Evolutionary conservation across 2,329 filamentous ascomycete species (phyloP).

Genomic region (Madurella fahalii): DNA sequence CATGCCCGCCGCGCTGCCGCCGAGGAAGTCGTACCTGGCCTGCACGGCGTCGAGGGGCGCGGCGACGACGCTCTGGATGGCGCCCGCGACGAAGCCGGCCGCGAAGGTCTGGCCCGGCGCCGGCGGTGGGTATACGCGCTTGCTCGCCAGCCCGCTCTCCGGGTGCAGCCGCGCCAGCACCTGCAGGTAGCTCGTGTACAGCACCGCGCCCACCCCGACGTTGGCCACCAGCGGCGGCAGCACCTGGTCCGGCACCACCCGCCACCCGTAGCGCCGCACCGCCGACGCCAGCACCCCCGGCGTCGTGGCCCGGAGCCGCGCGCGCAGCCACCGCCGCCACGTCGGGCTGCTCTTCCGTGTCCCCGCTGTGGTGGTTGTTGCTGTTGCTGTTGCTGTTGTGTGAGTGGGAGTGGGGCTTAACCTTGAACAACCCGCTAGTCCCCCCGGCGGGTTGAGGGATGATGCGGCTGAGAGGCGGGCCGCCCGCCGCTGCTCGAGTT

Average conservation of each 20-base stretch:
- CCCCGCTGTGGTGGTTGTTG: too few relatives aligned
- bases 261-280: conserved; percentile 66
- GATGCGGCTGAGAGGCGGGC: not conserved
- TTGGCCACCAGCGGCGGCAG: conserved; percentile 72
- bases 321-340: conserved; percentile 36
- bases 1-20: conserved; percentile 30
- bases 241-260: conserved; percentile 71
- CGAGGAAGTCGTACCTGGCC: conserved; percentile 57
- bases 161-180: conserved; percentile 63
- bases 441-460: not conserved
- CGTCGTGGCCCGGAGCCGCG: conserved; percentile 59
- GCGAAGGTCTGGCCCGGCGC: conserved; percentile 59
- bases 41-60: conserved; percentile 74
- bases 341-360: too few relatives aligned
- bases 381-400: conserved; percentile 24
- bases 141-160: conserved; percentile 52
- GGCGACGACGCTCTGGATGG: conserved; percentile 65
- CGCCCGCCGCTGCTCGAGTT: conserved; percentile 20
- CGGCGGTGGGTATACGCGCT: conserved; percentile 67
- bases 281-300: conserved; percentile 66
- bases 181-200: conserved; percentile 73
- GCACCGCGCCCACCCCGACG: conserved; percentile 65
- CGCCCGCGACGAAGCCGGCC: conserved; percentile 66
- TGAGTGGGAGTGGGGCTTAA: not conserved
- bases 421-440: too few relatives aligned